Conservation (phyloP, 192 early-diverging fungal species). For the Backusella sp. region DNA sequence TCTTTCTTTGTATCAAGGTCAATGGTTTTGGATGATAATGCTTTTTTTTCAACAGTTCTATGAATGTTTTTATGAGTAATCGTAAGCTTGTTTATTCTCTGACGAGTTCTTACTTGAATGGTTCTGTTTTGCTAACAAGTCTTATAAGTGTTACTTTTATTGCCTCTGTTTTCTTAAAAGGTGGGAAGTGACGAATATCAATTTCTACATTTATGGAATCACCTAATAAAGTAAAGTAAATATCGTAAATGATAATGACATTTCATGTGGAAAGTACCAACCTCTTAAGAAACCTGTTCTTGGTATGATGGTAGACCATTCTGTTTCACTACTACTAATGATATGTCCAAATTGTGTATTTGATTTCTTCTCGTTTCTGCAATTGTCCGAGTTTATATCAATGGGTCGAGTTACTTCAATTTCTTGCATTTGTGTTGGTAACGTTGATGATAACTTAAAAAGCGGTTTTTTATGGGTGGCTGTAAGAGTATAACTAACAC, state of each 20-base stretch:
- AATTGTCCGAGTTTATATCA: neutral
- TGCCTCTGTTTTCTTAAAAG: neutral
- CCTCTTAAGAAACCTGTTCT: neutral
- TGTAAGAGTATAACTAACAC: neutral
- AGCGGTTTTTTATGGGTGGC: neutral
- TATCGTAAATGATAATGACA: neutral
- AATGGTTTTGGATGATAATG: neutral
- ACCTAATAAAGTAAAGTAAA: neutral
- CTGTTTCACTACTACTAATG: neutral
- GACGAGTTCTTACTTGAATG: neutral
- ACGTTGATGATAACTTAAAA: neutral
- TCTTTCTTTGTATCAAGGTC: neutral
- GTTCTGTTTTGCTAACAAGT: neutral
- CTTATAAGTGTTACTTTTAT: neutral
- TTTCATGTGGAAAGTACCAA: neutral
- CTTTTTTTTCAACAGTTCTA: neutral
- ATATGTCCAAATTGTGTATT: neutral
- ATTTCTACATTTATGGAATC: neutral
- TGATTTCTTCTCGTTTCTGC: neutral
- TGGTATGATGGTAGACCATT: slow-evolving; percentile 1
- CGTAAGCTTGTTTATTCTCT: neutral
- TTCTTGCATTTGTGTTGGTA: neutral
- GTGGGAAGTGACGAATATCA: neutral
- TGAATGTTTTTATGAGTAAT: neutral
- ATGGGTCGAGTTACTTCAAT: neutral